A percentile compares a stretch with the other conserved stretches of the same genome.
phyloP scores from a whole-genome alignment of 192 early-diverging fungal species.

The Kickxella alabastrina region DNA sequence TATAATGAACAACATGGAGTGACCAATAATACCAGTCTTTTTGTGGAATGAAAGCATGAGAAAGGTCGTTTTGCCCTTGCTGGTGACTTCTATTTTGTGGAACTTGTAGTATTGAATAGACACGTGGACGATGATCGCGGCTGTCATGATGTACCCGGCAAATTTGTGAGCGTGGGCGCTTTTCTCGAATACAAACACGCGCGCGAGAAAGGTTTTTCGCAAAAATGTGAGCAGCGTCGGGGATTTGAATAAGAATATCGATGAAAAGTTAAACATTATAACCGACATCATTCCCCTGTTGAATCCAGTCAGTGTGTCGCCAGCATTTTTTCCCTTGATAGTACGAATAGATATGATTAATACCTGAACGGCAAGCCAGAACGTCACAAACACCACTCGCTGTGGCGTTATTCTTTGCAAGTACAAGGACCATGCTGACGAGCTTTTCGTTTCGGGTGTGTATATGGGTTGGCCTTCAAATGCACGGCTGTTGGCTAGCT shows the following conservation, averaged over 20 bases:
- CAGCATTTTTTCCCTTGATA: conserved; percentile 43
- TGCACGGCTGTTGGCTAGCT: conserved; percentile 27
- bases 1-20: conserved; percentile 27
- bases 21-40: conserved; percentile 68
- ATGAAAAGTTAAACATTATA: conserved; percentile 50
- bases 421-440: neutral
- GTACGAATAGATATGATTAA: conserved; percentile 52
- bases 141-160: conserved; percentile 63
- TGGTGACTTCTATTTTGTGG: conserved; percentile 12
- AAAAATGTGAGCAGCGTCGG: conserved; percentile 67
- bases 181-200: conserved; percentile 71
- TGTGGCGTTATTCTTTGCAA: conserved; percentile 30
- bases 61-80: conserved; percentile 33
- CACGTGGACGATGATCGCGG: conserved; percentile 63
- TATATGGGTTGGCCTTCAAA: conserved; percentile 15
- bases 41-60: conserved; percentile 49
- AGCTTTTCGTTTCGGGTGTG: neutral
- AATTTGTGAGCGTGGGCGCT: conserved; percentile 75
- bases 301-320: conserved; percentile 35
- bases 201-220: conserved; percentile 61
- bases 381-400: conserved; percentile 36
- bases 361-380: too few relatives aligned
- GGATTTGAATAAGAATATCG: conserved; percentile 68
- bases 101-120: conserved; percentile 72
- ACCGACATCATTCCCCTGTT: conserved; percentile 23